Percentiles rank a stretch among this genome's conserved stretches.
Conservation (phyloP, 164 flowering plant genomes). For the Aristolochia californica region DNA sequence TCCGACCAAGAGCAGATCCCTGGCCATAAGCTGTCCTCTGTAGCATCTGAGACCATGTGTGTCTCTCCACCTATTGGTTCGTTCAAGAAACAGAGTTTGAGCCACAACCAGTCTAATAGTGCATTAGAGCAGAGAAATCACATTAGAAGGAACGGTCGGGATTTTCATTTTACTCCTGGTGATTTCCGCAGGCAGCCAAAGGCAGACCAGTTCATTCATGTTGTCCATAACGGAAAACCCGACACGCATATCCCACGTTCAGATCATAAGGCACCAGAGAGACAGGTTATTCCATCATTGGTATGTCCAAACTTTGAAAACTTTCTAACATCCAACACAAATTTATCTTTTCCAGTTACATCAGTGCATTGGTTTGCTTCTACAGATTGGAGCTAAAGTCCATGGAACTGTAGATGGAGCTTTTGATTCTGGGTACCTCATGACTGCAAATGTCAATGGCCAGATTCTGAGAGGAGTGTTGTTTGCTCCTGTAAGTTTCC, state of each 20-base stretch:
- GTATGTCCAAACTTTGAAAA: conserved; percentile 16
- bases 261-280: conserved; percentile 22
- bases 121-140: conserved; percentile 12
- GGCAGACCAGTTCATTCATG: conserved; percentile 19
- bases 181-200: conserved; percentile 24
- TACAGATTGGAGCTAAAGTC: conserved; percentile 80
- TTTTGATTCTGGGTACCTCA: conserved; percentile 84
- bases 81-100: conserved; percentile 21
- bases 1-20: conserved; percentile 81
- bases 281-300: conserved; percentile 26
- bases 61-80: conserved; percentile 24
- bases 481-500: conserved; percentile 62
- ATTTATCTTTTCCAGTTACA: not conserved
- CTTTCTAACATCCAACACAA: not conserved
- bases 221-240: conserved; percentile 13
- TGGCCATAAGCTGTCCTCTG: conserved; percentile 9
- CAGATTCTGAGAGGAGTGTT: conserved; percentile 72
- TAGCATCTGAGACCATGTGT: conserved; percentile 7
- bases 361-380: not conserved
- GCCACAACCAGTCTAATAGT: conserved; percentile 8
- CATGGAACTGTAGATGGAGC: conserved; percentile 80
- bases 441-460: conserved; percentile 86
- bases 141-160: conserved; percentile 14
- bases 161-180: conserved; percentile 17
- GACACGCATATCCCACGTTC: conserved; percentile 13